Conservation (phyloP, 164 flowering plant genomes). For the Hamamelis virginiana region DNA sequence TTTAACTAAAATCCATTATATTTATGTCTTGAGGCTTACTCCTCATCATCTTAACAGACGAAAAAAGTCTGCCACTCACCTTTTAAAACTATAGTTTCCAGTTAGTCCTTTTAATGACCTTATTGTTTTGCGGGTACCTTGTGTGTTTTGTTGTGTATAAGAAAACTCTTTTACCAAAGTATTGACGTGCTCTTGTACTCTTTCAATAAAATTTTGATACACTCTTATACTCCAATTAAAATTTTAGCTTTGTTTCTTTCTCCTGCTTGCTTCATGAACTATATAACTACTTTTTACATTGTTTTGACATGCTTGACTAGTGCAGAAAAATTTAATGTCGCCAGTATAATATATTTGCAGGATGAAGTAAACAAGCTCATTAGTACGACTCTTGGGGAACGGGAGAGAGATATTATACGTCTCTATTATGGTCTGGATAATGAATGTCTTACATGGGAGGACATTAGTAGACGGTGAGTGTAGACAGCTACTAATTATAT, state of each 20-base stretch:
- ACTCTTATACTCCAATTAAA: too few relatives aligned
- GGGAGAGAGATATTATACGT: constrained; percentile 82
- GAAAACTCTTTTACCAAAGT: too few relatives aligned
- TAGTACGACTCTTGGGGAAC: constrained; percentile 53
- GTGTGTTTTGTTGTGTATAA: too few relatives aligned
- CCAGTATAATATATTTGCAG: constrained; percentile 39
- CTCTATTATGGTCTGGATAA: constrained; percentile 88
- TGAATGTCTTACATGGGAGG: constrained; percentile 95
- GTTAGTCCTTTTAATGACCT: background rate
- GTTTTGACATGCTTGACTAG: background rate
- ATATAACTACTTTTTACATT: too few relatives aligned
- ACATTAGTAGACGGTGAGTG: constrained; percentile 83
- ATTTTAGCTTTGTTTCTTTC: too few relatives aligned
- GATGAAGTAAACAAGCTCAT: constrained; percentile 82
- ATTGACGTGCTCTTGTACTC: too few relatives aligned
- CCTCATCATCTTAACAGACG: background rate
- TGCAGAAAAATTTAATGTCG: background rate
- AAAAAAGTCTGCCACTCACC: background rate
- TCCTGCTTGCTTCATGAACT: too few relatives aligned
- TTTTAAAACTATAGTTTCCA: background rate
- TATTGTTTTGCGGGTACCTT: too few relatives aligned
- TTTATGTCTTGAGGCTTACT: too few relatives aligned
- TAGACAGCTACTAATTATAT: background rate
- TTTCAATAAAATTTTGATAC: too few relatives aligned
- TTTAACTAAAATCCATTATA: too few relatives aligned